These are phyloP conservation scores for Chrysopogon serrulatus DNA, from an alignment of 176 grass and related monocot genomes.

Conservation along the genomic window DNA sequence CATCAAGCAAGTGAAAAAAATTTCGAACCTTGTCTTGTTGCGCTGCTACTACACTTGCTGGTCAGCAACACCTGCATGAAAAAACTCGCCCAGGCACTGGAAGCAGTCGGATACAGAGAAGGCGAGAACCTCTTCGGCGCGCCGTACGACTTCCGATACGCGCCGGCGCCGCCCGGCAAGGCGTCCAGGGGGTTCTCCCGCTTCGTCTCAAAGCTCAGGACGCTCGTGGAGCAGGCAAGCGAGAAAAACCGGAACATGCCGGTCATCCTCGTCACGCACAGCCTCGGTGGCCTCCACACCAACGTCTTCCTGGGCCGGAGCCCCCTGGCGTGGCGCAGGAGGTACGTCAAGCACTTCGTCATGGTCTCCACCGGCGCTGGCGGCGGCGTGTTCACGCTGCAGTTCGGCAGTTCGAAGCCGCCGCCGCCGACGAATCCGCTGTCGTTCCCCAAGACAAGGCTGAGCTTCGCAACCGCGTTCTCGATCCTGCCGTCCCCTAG, in stretches of 20 bases:
- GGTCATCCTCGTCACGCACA: conserved; percentile 6
- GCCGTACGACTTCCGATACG: too few relatives aligned
- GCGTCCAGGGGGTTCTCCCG: too few relatives aligned
- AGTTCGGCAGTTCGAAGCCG: background rate
- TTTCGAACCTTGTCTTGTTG: too few relatives aligned
- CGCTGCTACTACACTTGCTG: too few relatives aligned
- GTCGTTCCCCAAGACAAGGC: background rate
- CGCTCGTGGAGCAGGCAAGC: conserved; percentile 9
- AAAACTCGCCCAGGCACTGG: too few relatives aligned
- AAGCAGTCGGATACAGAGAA: too few relatives aligned
- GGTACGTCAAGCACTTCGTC: conserved; percentile 34
- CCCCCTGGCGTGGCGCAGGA: conserved; percentile 20
- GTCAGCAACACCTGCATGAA: too few relatives aligned
- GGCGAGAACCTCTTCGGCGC: too few relatives aligned
- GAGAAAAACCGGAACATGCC: background rate
- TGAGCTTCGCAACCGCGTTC: background rate
- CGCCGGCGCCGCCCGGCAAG: too few relatives aligned
- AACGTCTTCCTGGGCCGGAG: conserved; percentile 28
- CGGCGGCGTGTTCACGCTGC: background rate
- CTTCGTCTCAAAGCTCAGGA: too few relatives aligned
- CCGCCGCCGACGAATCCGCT: background rate
- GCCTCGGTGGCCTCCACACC: conserved; percentile 9
- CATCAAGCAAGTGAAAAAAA: too few relatives aligned
- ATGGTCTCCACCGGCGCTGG: conserved; percentile 20
- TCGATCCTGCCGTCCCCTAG: background rate